These are phyloP conservation scores for Xerocomus nothofagi DNA, from an alignment of 1,284 basidiomycete genomes.

Conservation along the genomic window DNA sequence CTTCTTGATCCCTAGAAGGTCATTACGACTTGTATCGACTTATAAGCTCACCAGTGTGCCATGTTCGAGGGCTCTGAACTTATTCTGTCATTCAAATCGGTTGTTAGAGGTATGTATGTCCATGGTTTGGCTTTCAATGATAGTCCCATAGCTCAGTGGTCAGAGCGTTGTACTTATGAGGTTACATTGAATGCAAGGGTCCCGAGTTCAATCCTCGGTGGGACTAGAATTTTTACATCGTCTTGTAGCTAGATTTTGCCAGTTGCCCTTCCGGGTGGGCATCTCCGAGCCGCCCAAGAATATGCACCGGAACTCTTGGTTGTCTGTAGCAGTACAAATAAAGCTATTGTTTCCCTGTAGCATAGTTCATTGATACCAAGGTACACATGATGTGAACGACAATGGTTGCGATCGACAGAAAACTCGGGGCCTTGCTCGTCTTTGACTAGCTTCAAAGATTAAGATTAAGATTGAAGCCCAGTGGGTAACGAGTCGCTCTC, in stretches of 20 bases:
- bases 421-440: background rate
- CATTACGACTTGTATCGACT: background rate
- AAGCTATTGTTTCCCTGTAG: background rate
- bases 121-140: background rate
- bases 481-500: constrained; percentile 14
- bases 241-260: background rate
- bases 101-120: background rate
- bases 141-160: constrained; percentile 42
- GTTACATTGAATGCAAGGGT: constrained; percentile 40
- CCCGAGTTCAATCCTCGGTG: constrained; percentile 42
- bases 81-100: constrained; percentile 10
- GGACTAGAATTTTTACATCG: constrained; percentile 31
- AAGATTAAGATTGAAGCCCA: background rate
- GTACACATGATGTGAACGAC: background rate
- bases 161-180: constrained; percentile 41
- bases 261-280: background rate
- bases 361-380: background rate
- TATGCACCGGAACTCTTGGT: background rate
- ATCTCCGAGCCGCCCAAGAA: background rate
- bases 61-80: background rate
- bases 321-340: background rate
- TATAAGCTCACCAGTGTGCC: background rate
- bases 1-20: constrained; percentile 23
- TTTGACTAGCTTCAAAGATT: background rate
- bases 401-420: no score